Evolutionary conservation across 495 filamentous ascomycete species (phyloP), one percentile per base, ranked within the genome.

Genomic region (Lineolata rhizophorae): DNA sequence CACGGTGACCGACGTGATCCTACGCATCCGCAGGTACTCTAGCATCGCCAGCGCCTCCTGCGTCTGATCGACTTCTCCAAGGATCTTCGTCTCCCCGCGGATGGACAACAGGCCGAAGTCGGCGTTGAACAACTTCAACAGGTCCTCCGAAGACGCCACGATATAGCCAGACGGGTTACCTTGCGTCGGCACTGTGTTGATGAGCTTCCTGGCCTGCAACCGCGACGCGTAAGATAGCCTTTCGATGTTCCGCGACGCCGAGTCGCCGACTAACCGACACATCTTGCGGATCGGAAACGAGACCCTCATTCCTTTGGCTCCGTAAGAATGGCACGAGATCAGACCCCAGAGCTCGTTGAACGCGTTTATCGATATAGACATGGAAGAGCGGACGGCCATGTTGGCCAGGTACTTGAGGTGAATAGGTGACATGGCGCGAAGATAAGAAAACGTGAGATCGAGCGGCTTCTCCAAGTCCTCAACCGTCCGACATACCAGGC

Each of bases 301-400:
- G 2, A 94, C 82, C 20, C 85, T 62, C 81, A 87, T 92, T 1
- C 81, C 79, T 12, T 62, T 58, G 0, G 58, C 38, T 4, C 71
- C 81, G 45, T 93, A 90, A 1, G 71, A 67, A 47, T 95, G 84
- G 35, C 81, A 94, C 1, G 81, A 67, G 13, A 94, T 80, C 20
- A 94, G 57, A 0, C 84, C 85, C 84, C 84, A 94, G 0, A 93
- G 56, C 35, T 91, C 73, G 36, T 64, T 58, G 45, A 87, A 83
- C 0, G 75, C 75, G 35, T 77, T 85, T 42, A 92, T 76, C 4
- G 82, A 91, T 40, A 94, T 85, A 4, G 83, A 91, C 82, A 93
- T 93, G 35, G 79, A 90, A 1, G 81, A 73, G 15, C 82, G 67
- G 2, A 92, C 81, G 1, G 67, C 67, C 84, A 93, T 93, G 46